Conservation (phyloP, 2,329 filamentous ascomycete species). For the Fusarium tricinctum region DNA sequence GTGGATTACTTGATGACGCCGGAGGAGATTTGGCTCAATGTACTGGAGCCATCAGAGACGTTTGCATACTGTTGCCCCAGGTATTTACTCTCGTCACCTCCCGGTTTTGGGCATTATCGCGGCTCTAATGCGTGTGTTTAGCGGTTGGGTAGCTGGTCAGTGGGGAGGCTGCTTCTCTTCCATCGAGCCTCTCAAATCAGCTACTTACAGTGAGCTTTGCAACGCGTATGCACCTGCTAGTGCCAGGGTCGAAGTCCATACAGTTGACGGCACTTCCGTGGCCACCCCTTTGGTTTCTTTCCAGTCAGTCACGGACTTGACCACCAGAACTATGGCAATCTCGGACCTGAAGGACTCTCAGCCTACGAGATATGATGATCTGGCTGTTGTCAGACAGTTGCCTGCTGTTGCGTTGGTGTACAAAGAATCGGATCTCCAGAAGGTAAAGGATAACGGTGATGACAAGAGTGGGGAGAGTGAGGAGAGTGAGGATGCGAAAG, state of each 20-base stretch:
- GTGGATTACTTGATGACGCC: not conserved
- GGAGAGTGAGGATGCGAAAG: not conserved
- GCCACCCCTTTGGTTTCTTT: not conserved
- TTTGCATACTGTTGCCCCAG: slow-evolving; percentile 45
- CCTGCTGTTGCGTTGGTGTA: slow-evolving; percentile 34
- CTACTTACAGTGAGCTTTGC: not conserved
- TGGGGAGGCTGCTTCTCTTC: slow-evolving; percentile 26
- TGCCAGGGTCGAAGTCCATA: not conserved
- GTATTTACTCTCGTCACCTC: slow-evolving; percentile 4
- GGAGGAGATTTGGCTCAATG: not conserved
- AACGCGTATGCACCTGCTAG: rapidly evolving
- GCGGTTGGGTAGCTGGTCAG: slow-evolving; percentile 29
- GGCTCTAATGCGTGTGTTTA: slow-evolving; percentile 7
- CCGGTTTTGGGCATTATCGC: rapidly evolving
- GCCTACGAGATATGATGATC: not conserved
- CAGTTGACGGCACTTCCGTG: slow-evolving; percentile 7
- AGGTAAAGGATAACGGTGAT: not conserved
- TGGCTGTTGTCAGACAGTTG: slow-evolving; percentile 1
- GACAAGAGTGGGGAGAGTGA: no score
- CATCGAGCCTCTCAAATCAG: slow-evolving; percentile 1
- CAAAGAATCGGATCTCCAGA: slow-evolving; percentile 18
- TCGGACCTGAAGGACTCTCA: no score
- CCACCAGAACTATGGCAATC: not conserved
- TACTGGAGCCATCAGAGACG: slow-evolving; percentile 33
- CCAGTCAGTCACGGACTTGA: not conserved